These are phyloP conservation scores for Colletotrichum tropicicola DNA, from an alignment of 2,329 filamentous ascomycete species.

Conservation along the genomic window DNA sequence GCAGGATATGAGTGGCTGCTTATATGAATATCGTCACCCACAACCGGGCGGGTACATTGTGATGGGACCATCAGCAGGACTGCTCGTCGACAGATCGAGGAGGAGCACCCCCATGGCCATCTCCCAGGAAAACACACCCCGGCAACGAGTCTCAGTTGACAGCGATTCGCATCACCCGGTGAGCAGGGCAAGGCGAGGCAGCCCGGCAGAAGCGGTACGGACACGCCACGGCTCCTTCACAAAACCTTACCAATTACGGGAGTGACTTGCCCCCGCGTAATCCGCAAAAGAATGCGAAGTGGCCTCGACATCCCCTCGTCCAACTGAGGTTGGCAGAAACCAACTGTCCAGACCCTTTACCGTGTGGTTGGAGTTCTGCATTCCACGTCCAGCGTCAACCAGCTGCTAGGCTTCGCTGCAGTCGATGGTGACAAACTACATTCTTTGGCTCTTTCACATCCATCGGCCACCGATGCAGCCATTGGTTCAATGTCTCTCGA, in stretches of 20 bases:
- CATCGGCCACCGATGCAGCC: background rate
- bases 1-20: background rate
- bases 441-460: background rate
- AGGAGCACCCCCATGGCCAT: constrained; percentile 6
- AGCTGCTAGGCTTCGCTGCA: background rate
- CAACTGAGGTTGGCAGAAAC: too few species aligned
- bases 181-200: constrained; percentile 20
- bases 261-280: constrained; percentile 5
- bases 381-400: background rate
- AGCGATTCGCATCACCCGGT: constrained; percentile 13
- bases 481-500: constrained; percentile 13
- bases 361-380: constrained; percentile 2
- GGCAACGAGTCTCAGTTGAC: constrained; percentile 20
- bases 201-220: constrained; percentile 7
- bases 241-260: constrained; percentile 13
- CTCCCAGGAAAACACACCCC: constrained; percentile 4
- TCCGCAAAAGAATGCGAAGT: background rate
- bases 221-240: constrained; percentile 12
- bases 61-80: background rate
- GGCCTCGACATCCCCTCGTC: background rate
- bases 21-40: background rate
- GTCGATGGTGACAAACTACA: background rate
- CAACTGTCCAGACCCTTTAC: background rate
- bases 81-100: constrained; percentile 4
- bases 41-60: background rate